Percentiles rank a stretch among this genome's conserved stretches.
Evolutionary conservation across 805 yeast genomes (phyloP).

Genomic region (Lipomyces spencermartinsiae): DNA sequence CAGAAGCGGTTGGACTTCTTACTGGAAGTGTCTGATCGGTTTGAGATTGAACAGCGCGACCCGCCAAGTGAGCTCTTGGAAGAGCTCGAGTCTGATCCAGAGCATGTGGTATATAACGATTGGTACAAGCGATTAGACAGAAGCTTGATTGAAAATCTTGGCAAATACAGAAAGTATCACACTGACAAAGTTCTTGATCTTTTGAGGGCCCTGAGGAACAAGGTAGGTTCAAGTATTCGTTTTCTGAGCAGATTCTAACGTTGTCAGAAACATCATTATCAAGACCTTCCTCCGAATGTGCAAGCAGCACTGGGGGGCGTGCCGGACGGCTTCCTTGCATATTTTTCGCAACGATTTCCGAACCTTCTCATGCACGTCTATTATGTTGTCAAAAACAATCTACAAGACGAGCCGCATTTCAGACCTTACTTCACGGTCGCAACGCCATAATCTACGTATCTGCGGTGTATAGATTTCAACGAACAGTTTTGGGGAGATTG

Average conservation of each 20-base stretch:
- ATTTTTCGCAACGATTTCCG: constrained; percentile 80
- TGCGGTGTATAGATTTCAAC: not conserved
- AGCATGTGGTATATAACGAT: constrained; percentile 58
- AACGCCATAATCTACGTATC: not conserved
- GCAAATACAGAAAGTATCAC: constrained; percentile 88
- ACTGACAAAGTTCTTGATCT: constrained; percentile 81
- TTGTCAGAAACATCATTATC: constrained; percentile 76
- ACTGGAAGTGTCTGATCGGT: constrained; percentile 85
- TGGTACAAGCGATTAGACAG: constrained; percentile 80
- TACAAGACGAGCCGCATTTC: constrained; percentile 31
- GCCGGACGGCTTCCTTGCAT: constrained; percentile 83
- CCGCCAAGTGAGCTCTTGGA: constrained; percentile 70
- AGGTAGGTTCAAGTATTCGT: constrained; percentile 42
- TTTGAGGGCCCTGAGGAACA: constrained; percentile 87
- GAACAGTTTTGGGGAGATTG: not conserved
- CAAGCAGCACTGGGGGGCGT: constrained; percentile 72
- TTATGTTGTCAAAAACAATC: constrained; percentile 26
- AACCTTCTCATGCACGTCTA: constrained; percentile 69
- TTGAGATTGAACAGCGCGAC: constrained; percentile 82
- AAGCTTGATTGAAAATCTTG: constrained; percentile 80
- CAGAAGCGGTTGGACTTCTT: constrained; percentile 81
- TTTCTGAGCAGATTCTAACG: not conserved
- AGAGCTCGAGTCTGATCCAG: constrained; percentile 60
- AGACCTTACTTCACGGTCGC: constrained; percentile 26
- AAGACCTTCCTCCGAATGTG: constrained; percentile 78